phyloP scores from a whole-genome alignment of 2,329 filamentous ascomycete species.

The Cytospora chrysosperma region DNA sequence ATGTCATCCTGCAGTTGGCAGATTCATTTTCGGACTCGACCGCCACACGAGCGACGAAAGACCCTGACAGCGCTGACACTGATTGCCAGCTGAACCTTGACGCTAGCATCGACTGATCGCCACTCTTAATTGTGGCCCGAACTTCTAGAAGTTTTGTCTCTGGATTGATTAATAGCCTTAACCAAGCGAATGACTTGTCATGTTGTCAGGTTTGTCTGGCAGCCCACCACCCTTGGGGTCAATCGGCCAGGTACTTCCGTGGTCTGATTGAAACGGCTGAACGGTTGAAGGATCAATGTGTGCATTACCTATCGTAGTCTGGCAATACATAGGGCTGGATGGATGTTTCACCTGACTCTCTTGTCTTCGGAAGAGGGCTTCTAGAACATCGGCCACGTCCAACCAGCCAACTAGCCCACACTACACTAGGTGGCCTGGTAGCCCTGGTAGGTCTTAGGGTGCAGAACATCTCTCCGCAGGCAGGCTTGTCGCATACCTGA shows the following conservation, averaged over 20 bases:
- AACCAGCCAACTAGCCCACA: neutral
- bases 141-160: neutral
- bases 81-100: neutral
- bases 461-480: neutral
- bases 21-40: constrained; percentile 16
- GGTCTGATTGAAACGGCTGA: neutral
- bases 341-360: neutral
- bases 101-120: constrained; percentile 9
- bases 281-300: neutral
- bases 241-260: neutral
- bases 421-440: no score
- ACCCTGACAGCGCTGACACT: no score
- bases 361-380: neutral
- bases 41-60: constrained; percentile 3
- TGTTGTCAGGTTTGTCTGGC: neutral
- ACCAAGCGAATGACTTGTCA: neutral
- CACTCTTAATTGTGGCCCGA: neutral
- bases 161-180: neutral
- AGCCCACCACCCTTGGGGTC: neutral
- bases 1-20: constrained; percentile 20
- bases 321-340: neutral
- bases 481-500: neutral
- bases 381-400: neutral
- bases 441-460: neutral
- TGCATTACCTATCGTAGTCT: neutral